Evolutionary conservation across 345 rosid genomes (phyloP).

Genomic region (Brassica incana): DNA sequence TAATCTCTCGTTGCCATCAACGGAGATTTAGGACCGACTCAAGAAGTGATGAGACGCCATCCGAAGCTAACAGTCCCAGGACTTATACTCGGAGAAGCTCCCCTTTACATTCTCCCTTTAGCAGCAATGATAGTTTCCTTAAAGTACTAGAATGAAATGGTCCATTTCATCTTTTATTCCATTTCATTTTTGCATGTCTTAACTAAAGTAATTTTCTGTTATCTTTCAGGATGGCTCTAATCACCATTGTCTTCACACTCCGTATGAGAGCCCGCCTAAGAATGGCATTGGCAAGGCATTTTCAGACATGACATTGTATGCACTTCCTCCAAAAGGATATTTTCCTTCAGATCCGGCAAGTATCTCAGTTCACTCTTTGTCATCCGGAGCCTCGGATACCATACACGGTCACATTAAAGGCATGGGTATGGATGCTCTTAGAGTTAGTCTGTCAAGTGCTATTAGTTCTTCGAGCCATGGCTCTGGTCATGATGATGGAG

Average conservation of each 20-base stretch:
- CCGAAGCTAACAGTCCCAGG: conserved; percentile 82
- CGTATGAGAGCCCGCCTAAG: conserved; percentile 93
- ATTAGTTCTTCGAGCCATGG: conserved; percentile 55
- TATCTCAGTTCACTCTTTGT: conserved; percentile 63
- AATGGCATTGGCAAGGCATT: conserved; percentile 63
- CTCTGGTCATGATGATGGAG: conserved; percentile 53
- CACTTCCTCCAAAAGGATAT: conserved; percentile 84
- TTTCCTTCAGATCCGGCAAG: conserved; percentile 84
- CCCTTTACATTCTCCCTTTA: conserved; percentile 68
- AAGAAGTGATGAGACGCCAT: conserved; percentile 49
- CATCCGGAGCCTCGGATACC: conserved; percentile 86
- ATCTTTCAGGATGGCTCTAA: conserved; percentile 69
- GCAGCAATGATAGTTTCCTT: conserved; percentile 83
- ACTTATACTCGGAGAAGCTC: conserved; percentile 90
- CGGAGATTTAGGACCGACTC: conserved; percentile 45
- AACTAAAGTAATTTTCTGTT: background rate
- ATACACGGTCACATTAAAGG: conserved; percentile 81
- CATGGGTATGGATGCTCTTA: conserved; percentile 74
- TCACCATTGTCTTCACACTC: conserved; percentile 78
- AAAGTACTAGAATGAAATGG: conserved; percentile 45
- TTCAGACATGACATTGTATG: conserved; percentile 73
- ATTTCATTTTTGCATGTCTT: conserved; percentile 10
- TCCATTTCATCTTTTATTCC: background rate
- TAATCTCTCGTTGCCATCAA: conserved; percentile 46
- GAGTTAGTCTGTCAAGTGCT: conserved; percentile 96